Percentiles rank a stretch among this genome's conserved stretches.
phyloP scores from a whole-genome alignment of 2,329 filamentous ascomycete species.

The Sclerotinia trifoliorum region DNA sequence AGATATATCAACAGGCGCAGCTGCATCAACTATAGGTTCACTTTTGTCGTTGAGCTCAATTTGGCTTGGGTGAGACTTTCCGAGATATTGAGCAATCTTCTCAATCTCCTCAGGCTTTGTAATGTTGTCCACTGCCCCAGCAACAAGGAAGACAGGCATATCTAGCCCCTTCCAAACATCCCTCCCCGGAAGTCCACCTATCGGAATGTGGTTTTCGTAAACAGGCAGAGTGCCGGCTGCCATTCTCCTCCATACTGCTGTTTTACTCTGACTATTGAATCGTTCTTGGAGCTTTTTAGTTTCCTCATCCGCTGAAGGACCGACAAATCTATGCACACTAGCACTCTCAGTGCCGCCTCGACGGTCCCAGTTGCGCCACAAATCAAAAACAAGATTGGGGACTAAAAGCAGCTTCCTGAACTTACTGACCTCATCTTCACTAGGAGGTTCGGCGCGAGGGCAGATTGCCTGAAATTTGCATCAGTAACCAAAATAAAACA shows the following conservation, averaged over 20 bases:
- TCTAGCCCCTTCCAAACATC: conserved; percentile 70
- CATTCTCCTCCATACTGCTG: conserved; percentile 70
- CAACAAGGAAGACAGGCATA: conserved; percentile 75
- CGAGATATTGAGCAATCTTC: conserved; percentile 56
- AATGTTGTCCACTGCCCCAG: conserved; percentile 72
- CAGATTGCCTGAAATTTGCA: conserved; percentile 57
- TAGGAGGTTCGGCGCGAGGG: conserved; percentile 65
- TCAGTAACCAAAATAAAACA: conserved; percentile 6
- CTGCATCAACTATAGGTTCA: conserved; percentile 48
- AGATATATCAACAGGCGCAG: conserved; percentile 48
- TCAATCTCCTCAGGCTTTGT: conserved; percentile 70
- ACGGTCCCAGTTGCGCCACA: conserved; percentile 76
- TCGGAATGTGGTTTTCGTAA: conserved; percentile 52
- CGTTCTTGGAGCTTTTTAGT: conserved; percentile 66
- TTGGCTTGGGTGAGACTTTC: conserved; percentile 32
- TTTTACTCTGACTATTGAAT: conserved; percentile 81
- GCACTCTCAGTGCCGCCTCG: conserved; percentile 73
- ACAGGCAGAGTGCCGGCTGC: conserved; percentile 67
- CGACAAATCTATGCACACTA: conserved; percentile 78
- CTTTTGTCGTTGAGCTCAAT: conserved; percentile 35
- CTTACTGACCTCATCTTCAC: conserved; percentile 49
- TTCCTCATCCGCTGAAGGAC: conserved; percentile 61
- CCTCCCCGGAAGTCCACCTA: conserved; percentile 66
- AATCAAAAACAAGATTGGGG: conserved; percentile 70
- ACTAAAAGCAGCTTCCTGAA: conserved; percentile 63